A percentile compares a stretch with the other conserved stretches of the same genome.
Evolutionary conservation across 1,284 basidiomycete species (phyloP).

Genomic region (Pisolithus thermaeus): DNA sequence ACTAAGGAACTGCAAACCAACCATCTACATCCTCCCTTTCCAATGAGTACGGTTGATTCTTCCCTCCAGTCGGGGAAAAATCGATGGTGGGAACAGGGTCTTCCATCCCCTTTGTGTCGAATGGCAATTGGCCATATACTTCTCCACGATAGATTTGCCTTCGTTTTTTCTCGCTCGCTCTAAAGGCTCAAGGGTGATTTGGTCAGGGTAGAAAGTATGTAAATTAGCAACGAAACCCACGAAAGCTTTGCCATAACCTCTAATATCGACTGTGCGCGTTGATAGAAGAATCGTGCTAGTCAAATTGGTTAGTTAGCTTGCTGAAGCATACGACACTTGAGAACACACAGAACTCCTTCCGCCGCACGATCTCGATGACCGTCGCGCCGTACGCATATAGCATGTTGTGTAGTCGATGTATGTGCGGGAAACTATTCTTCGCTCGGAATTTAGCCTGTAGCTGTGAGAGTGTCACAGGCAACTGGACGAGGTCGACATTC

Average conservation of each 20-base stretch:
- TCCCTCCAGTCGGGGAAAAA: conserved; percentile 59
- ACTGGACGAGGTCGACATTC: conserved; percentile 69
- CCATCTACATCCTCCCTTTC: conserved; percentile 71
- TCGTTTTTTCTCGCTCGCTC: conserved; percentile 68
- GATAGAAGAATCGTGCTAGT: conserved; percentile 70
- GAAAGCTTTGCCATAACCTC: conserved; percentile 81
- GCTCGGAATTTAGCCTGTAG: conserved; percentile 66
- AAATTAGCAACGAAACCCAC: conserved; percentile 37
- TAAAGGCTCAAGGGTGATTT: conserved; percentile 21
- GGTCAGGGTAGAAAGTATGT: not conserved
- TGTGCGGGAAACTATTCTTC: conserved; percentile 85
- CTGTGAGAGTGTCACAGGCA: conserved; percentile 55
- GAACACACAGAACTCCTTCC: conserved; percentile 77
- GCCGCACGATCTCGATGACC: conserved; percentile 83
- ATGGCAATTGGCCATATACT: conserved; percentile 75
- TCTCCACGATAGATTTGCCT: conserved; percentile 76
- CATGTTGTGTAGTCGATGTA: conserved; percentile 85
- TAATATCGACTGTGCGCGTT: conserved; percentile 69
- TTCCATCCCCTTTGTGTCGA: conserved; percentile 70
- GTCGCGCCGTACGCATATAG: conserved; percentile 92
- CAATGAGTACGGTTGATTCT: conserved; percentile 53
- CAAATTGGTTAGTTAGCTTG: conserved; percentile 8
- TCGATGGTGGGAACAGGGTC: conserved; percentile 73
- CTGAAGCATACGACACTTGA: not conserved
- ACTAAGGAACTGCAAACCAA: conserved; percentile 29